Percentiles rank a stretch among this genome's conserved stretches.
These are phyloP conservation scores for Leishmania turanica DNA, from an alignment of 208 protist genomes.

Conservation along the genomic window DNA sequence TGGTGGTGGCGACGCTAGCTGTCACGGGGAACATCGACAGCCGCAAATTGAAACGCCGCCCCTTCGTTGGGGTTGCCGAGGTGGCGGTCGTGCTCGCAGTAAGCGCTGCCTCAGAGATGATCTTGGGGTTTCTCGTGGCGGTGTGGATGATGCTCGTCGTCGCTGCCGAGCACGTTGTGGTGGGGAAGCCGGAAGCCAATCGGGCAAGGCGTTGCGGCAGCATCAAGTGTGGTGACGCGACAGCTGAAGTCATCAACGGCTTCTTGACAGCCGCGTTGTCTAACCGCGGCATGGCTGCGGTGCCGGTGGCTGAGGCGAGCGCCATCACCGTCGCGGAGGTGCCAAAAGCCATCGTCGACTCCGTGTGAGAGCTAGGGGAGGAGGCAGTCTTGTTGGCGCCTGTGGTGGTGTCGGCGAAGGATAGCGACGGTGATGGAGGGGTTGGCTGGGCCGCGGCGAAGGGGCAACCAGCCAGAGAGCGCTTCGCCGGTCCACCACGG, in stretches of 20 bases:
- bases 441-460: not conserved
- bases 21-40: not conserved
- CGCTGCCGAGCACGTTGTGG: not conserved
- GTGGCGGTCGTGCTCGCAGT: not conserved
- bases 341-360: not conserved
- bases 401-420: not conserved
- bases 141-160: not conserved
- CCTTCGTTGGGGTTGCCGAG: not conserved
- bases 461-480: not conserved
- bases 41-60: not conserved
- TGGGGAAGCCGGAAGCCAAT: not conserved
- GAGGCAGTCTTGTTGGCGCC: not conserved
- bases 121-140: not conserved
- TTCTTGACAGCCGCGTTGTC: not conserved
- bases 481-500: not conserved
- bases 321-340: not conserved
- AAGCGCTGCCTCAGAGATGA: not conserved
- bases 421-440: not conserved
- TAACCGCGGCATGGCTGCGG: not conserved
- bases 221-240: not conserved
- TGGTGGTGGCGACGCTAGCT: not conserved
- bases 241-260: not conserved
- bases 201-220: constrained; percentile 6
- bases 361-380: not conserved
- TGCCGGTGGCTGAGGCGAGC: not conserved